phyloP scores from a whole-genome alignment of 1,284 basidiomycete genomes.

The Cutaneotrichosporon arboriforme region DNA sequence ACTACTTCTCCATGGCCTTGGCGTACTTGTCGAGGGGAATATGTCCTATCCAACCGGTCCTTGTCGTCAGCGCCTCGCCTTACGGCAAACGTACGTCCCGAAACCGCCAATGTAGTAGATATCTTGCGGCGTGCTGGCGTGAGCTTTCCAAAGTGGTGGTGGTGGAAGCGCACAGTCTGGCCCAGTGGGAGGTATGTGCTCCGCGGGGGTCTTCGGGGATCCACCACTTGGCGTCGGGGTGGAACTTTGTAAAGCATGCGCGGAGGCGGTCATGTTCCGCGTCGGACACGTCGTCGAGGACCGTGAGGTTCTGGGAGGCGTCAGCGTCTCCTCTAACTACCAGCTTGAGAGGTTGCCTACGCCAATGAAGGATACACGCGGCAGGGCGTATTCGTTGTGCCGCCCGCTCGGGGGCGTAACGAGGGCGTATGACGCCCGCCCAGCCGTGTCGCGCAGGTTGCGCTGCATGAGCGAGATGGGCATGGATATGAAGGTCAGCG shows the following conservation, averaged over 20 bases:
- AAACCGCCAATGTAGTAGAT: slow-evolving; percentile 65
- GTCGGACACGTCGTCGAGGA: slow-evolving; percentile 24
- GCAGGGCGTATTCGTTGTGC: slow-evolving; percentile 42
- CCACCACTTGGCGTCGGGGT: slow-evolving; percentile 46
- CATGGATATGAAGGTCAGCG: slow-evolving; percentile 58
- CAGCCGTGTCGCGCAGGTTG: slow-evolving; percentile 54
- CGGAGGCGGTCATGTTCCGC: slow-evolving; percentile 22
- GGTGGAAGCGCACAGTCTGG: slow-evolving; percentile 34
- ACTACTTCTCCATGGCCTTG: slow-evolving; percentile 14
- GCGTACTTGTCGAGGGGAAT: slow-evolving; percentile 56
- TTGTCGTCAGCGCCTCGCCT: slow-evolving; percentile 11
- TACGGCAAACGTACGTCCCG: slow-evolving; percentile 51
- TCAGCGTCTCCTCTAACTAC: not conserved
- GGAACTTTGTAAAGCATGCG: slow-evolving; percentile 35
- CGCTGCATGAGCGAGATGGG: slow-evolving; percentile 59
- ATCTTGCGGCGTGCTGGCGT: slow-evolving; percentile 22
- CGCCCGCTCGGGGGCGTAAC: slow-evolving; percentile 42
- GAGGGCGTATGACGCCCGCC: slow-evolving; percentile 56
- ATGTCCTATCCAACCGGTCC: slow-evolving; percentile 56
- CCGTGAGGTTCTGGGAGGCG: slow-evolving; percentile 38
- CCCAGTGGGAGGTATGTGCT: slow-evolving; percentile 42
- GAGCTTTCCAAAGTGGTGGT: not conserved
- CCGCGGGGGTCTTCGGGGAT: slow-evolving; percentile 28
- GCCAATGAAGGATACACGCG: slow-evolving; percentile 58
- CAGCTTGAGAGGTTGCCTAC: slow-evolving; percentile 31